Conservation (phyloP, 2,329 filamentous ascomycete genomes). For the Neoscytalidium dimidiatum region DNA sequence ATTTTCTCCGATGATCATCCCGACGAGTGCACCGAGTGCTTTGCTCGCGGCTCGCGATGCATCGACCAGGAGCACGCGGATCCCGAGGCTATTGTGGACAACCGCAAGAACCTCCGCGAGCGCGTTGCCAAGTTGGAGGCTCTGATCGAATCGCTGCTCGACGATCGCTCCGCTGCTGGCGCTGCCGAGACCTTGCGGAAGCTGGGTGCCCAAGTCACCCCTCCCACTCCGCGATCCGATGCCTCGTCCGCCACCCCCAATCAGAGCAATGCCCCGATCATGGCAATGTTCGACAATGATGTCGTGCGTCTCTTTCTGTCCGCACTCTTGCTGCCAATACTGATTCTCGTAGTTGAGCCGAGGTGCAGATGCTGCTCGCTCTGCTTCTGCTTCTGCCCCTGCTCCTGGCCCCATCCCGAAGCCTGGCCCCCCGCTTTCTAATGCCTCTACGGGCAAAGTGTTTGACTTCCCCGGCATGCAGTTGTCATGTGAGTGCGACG, state of each 20-base stretch:
- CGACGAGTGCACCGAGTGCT: conserved; percentile 48
- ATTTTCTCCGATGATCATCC: conserved; percentile 43
- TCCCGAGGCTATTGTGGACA: conserved; percentile 42
- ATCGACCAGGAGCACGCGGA: conserved; percentile 47
- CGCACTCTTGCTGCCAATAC: neutral
- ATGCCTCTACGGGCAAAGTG: neutral
- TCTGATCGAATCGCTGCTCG: conserved; percentile 40
- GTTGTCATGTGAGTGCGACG: conserved; percentile 6
- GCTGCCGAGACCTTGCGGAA: conserved; percentile 27
- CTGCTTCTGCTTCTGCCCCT: too few relatives aligned
- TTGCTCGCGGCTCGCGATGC: conserved; percentile 47
- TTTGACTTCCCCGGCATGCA: neutral
- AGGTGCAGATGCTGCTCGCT: too few relatives aligned
- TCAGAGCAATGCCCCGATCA: neutral
- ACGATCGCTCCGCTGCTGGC: conserved; percentile 29
- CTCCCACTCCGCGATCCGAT: neutral
- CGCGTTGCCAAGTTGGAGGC: conserved; percentile 45
- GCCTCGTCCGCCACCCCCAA: neutral
- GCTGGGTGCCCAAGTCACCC: conserved; percentile 1
- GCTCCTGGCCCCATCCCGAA: neutral
- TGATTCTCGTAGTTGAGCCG: conserved; percentile 16
- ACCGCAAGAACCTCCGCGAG: conserved; percentile 46
- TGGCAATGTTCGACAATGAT: conserved; percentile 19
- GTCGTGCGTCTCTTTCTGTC: conserved; percentile 12
- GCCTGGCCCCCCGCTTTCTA: neutral